phyloP scores from a whole-genome alignment of 139 green algal genomes.

The Chlamydomonas applanata region DNA sequence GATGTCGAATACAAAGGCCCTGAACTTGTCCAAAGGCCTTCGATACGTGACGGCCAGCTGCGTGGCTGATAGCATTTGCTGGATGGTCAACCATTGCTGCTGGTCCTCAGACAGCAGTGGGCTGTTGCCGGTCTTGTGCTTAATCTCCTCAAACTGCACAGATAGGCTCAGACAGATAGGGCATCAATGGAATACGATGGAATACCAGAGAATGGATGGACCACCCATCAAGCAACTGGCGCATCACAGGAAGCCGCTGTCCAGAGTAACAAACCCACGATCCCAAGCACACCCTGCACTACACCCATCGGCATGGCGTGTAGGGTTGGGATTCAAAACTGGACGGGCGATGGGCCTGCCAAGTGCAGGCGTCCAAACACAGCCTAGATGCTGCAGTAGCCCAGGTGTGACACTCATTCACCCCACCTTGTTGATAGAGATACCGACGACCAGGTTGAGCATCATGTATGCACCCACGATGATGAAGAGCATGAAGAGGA shows the following conservation, averaged over 20 bases:
- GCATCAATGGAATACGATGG: too few species aligned
- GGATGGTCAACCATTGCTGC: constrained; percentile 60
- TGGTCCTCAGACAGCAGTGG: constrained; percentile 60
- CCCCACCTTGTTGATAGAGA: constrained; percentile 11
- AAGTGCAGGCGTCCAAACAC: too few species aligned
- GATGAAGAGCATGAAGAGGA: constrained; percentile 61
- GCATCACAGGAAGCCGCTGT: too few species aligned
- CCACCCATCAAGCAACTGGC: too few species aligned
- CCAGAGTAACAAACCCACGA: too few species aligned
- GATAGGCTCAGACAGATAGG: neutral
- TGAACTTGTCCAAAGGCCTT: constrained; percentile 1
- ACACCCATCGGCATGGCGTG: too few species aligned
- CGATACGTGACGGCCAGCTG: neutral
- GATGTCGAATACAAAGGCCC: constrained; percentile 32
- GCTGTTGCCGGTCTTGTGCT: constrained; percentile 40
- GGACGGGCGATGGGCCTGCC: too few species aligned
- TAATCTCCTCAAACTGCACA: constrained; percentile 66
- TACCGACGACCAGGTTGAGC: constrained; percentile 24
- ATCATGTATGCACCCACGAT: constrained; percentile 35
- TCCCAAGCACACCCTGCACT: too few species aligned
- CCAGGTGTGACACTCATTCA: too few species aligned
- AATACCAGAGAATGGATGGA: too few species aligned
- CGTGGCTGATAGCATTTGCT: constrained; percentile 43
- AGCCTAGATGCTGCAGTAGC: too few species aligned
- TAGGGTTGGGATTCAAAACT: too few species aligned